Evolutionary conservation across 768 basidiomycete species (phyloP), one percentile per base, ranked within the genome.

Genomic region (Lyophyllum semitale): DNA sequence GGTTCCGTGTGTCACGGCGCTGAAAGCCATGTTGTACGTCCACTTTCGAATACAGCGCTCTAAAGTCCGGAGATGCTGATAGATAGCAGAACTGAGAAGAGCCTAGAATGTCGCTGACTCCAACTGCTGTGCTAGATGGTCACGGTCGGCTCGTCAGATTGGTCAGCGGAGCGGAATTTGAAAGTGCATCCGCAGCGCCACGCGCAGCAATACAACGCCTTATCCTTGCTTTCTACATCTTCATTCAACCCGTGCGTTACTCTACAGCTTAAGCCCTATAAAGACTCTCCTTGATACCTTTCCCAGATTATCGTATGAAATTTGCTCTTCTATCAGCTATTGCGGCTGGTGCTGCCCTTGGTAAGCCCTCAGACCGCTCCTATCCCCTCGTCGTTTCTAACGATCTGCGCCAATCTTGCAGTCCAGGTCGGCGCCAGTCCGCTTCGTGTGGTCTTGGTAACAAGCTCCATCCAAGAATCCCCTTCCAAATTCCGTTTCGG

Each of bases 361-460:
- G 74, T 76, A 60, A 62, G 72, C 58, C 51, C 29, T 37, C 9
- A 42, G 43, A 30, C 27, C 22, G 22, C 37, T 18, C 26, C 5
- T 22, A 29, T 48, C 35, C 20, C 35, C 37, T n/a, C n/a, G 38
- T 15, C 13, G 20, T 26, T 13, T 13, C 38, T 35, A 18, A 29
- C 32, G 13, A 38, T 29, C 20, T 20, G 5, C 30, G 42, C 46
- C 32, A 1, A 41, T 4, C 52, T 50, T 46, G 6, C 22, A 73
- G 68, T 57, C 60, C 72, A 80, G 59, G 83, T 77, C 47, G 63
- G 68, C 45, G 81, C 84, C 37, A 76, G 73, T 57, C 83, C 85
- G 44, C 66, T 87, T 56, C 73, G 81, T 20, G 71, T 85, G 13
- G 6, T 54, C 20, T 60, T 84, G 17, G 67, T 72, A n/a, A 59